Percentiles rank a stretch among this genome's conserved stretches.
Evolutionary conservation across 306 rosid genomes (phyloP).

Genomic region (Lathyrus oleraceus): DNA sequence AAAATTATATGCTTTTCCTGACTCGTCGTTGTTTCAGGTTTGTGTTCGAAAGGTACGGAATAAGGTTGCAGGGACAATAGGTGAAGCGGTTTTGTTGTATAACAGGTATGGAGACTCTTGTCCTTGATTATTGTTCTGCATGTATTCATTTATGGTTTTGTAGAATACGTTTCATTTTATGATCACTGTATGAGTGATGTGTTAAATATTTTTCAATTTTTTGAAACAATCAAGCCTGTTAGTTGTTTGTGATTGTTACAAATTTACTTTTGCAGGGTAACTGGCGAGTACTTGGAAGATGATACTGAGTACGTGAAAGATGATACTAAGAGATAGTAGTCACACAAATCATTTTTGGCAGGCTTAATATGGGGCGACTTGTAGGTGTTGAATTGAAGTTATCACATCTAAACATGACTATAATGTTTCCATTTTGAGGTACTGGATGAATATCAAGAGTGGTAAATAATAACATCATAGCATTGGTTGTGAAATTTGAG

Average conservation of each 20-base stretch:
- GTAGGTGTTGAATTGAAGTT: constrained; percentile 5
- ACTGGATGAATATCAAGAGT: constrained; percentile 17
- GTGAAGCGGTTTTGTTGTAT: constrained; percentile 67
- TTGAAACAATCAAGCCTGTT: not conserved
- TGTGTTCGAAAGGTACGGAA: constrained; percentile 84
- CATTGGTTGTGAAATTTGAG: constrained; percentile 23
- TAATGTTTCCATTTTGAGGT: constrained; percentile 25
- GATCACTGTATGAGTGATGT: not conserved
- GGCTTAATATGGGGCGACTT: constrained; percentile 16
- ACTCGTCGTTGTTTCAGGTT: constrained; percentile 48
- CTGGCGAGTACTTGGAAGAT: constrained; percentile 60
- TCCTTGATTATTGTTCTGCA: constrained; percentile 8
- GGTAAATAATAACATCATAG: constrained; percentile 11
- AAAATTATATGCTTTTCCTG: constrained; percentile 20
- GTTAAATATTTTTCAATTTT: not conserved
- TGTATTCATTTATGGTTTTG: constrained; percentile 11
- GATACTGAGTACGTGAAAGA: too few relatives aligned
- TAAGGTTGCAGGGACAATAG: constrained; percentile 87
- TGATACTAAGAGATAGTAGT: constrained; percentile 7
- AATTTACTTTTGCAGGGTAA: constrained; percentile 55
- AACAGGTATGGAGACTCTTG: constrained; percentile 54
- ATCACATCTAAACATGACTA: constrained; percentile 12
- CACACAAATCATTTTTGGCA: constrained; percentile 2
- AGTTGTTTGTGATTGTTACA: not conserved
- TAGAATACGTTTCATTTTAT: constrained; percentile 10